These are phyloP conservation scores for Arachnopeziza araneosa DNA, from an alignment of 2,329 filamentous ascomycete species.

Conservation along the genomic window DNA sequence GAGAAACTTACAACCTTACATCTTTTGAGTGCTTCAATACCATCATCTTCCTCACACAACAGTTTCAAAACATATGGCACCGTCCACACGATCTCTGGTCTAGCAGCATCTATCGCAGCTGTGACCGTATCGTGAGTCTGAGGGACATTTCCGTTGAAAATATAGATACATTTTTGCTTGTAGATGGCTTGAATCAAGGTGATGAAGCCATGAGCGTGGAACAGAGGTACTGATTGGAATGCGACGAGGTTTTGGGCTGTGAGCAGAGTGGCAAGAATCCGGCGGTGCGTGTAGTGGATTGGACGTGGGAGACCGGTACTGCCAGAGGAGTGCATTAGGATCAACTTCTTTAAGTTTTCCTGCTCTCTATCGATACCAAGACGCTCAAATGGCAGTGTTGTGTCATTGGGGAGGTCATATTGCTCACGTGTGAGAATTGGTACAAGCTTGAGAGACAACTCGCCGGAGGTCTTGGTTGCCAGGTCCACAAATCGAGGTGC, in stretches of 20 bases:
- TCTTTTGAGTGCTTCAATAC: constrained; percentile 40
- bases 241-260: constrained; percentile 34
- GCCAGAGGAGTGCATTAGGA: constrained; percentile 35
- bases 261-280: constrained; percentile 39
- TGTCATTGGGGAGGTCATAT: constrained; percentile 2
- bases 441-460: not conserved
- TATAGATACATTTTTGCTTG: constrained; percentile 19
- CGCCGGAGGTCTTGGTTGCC: not conserved
- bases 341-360: constrained; percentile 20
- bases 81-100: constrained; percentile 49
- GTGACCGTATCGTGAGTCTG: constrained; percentile 44
- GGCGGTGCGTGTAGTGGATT: constrained; percentile 50
- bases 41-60: constrained; percentile 50
- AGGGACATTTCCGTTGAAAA: constrained; percentile 29
- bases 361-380: not conserved
- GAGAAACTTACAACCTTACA: constrained; percentile 50
- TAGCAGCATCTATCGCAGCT: constrained; percentile 35
- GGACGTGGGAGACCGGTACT: constrained; percentile 58
- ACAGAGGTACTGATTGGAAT: constrained; percentile 52
- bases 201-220: constrained; percentile 53
- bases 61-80: constrained; percentile 61
- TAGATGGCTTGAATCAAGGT: constrained; percentile 49
- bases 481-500: constrained; percentile 1
- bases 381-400: no score
- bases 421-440: constrained; percentile 6